Percentiles rank a stretch among this genome's conserved stretches.
Conservation (phyloP, 2,329 filamentous ascomycete genomes). For the Ophiocordyceps unilateralis region DNA sequence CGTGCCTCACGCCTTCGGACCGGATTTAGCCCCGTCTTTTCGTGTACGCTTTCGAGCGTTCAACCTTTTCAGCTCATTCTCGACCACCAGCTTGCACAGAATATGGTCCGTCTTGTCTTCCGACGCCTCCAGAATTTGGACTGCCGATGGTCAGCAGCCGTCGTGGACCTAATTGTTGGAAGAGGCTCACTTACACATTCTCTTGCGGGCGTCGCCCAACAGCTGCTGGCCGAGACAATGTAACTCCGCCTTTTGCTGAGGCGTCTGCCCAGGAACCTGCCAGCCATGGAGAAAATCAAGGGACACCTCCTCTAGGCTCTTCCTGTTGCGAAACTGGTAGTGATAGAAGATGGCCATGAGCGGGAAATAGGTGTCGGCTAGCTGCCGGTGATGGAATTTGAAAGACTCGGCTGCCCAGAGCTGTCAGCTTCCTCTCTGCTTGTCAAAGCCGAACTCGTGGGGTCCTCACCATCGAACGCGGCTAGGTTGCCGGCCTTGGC, state of each 20-base stretch:
- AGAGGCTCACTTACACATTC: conserved; percentile 15
- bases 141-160: conserved; percentile 9
- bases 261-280: conserved; percentile 8
- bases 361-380: conserved; percentile 18
- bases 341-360: conserved; percentile 21
- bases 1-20: conserved; percentile 4
- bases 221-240: conserved; percentile 13
- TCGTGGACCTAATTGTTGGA: neutral
- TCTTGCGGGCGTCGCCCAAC: conserved; percentile 13
- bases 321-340: conserved; percentile 22
- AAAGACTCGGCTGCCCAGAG: conserved; percentile 5
- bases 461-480: conserved; percentile 6
- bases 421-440: neutral
- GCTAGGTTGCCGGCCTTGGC: conserved; percentile 10
- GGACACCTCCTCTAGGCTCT: conserved; percentile 18
- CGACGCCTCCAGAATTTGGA: conserved; percentile 15
- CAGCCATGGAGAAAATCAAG: conserved; percentile 19
- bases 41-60: conserved; percentile 14
- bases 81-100: conserved; percentile 17
- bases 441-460: no score
- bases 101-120: conserved; percentile 15
- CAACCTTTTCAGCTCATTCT: conserved; percentile 22
- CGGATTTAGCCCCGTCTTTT: conserved; percentile 8
- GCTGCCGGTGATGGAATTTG: conserved; percentile 9
- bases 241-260: conserved; percentile 9